Evolutionary conservation across 2,329 filamentous ascomycete genomes (phyloP), one percentile per base, ranked within the genome.

Genomic region (Hypoxylon sp.): DNA sequence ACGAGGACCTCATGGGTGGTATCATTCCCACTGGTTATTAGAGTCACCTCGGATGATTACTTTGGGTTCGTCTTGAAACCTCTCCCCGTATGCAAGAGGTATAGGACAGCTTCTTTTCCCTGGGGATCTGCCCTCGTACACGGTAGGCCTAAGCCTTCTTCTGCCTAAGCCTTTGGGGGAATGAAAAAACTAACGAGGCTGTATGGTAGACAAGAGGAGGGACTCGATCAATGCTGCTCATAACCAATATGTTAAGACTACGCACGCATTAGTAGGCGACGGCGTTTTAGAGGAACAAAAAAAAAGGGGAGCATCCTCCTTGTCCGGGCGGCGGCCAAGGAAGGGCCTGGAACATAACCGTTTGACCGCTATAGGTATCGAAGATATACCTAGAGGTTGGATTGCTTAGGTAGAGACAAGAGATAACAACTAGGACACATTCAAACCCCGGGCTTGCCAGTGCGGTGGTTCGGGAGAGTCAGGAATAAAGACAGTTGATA

Each of bases 1-100:
- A 87, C n/a, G 84, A 87, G 69, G 84, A 87, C 61, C 69, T 87
- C 20, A 87, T 87, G 84, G 79, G 78, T 10, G 83, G 78, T 13
- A 51, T 75, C 2, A 43, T 70, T 21, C 46, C 61, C 4, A 64
- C 65, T 11, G 58, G 64, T 42, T 67, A 48, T 51, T 21, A 2
- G 18, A n/a, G n/a, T n/a, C n/a, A n/a, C n/a, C n/a, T 17, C 29
- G 11, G n/a, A n/a, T n/a, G n/a, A n/a, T n/a, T n/a, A n/a, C n/a
- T n/a, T n/a, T n/a, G n/a, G n/a, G n/a, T n/a, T n/a, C n/a, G n/a
- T n/a, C n/a, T n/a, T n/a, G n/a, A n/a, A n/a, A n/a, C n/a, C n/a
- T n/a, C n/a, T n/a, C n/a, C n/a, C n/a, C n/a, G n/a, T n/a, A n/a
- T n/a, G n/a, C n/a, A n/a, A n/a, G n/a, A n/a, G n/a, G n/a, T n/a